Evolutionary conservation across 495 filamentous ascomycete species (phyloP).

Genomic region (Daldinia childiae): DNA sequence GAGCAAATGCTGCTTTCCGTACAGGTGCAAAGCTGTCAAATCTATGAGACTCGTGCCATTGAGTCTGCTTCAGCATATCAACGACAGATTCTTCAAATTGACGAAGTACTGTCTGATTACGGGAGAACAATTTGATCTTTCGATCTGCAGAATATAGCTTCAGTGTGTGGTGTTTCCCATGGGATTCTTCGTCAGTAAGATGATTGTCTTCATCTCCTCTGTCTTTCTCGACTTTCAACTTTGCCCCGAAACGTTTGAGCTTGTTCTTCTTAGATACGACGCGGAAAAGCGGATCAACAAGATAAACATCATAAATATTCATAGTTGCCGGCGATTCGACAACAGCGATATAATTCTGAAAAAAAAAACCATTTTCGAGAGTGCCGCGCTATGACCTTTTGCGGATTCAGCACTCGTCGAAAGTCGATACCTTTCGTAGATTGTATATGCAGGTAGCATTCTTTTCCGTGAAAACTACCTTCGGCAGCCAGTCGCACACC

Average conservation of each 20-base stretch:
- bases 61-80: slow-evolving; percentile 81
- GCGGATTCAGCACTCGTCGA: slow-evolving; percentile 78
- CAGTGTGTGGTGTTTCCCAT: slow-evolving; percentile 79
- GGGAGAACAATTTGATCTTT: slow-evolving; percentile 88
- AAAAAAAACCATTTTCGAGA: slow-evolving; percentile 97
- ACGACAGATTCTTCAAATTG: slow-evolving; percentile 94
- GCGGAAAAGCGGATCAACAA: slow-evolving; percentile 86
- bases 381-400: slow-evolving; percentile 79
- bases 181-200: slow-evolving; percentile 65
- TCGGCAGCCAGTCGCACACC: slow-evolving; percentile 96
- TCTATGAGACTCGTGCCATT: slow-evolving; percentile 83
- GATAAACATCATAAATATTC: slow-evolving; percentile 98
- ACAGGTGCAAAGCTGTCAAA: slow-evolving; percentile 96
- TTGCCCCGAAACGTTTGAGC: slow-evolving; percentile 69
- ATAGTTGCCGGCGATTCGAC: slow-evolving; percentile 98
- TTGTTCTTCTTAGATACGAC: slow-evolving; percentile 80
- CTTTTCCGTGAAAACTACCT: slow-evolving; percentile 96
- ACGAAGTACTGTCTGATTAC: slow-evolving; percentile 85
- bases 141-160: slow-evolving; percentile 87
- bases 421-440: slow-evolving; percentile 92
- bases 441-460: slow-evolving; percentile 91
- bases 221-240: slow-evolving; percentile 55
- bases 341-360: slow-evolving; percentile 96
- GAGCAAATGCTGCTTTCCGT: slow-evolving; percentile 83
- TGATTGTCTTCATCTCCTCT: slow-evolving; percentile 49